A percentile compares a stretch with the other conserved stretches of the same genome.
Conservation (phyloP, 176 grass and related monocot species). For the Musa schizocarpa region DNA sequence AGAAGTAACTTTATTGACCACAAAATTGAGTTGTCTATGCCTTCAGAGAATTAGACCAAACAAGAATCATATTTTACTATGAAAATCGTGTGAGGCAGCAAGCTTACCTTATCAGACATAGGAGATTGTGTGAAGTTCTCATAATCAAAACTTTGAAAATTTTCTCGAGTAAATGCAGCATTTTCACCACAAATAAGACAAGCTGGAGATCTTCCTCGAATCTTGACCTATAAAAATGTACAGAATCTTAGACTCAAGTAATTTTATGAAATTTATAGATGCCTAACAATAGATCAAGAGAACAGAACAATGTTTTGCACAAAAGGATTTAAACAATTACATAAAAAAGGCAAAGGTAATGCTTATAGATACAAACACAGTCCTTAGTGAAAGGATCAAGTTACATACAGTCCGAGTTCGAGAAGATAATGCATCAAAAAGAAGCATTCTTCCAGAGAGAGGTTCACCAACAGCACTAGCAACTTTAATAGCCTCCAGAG, state of each 20-base stretch:
- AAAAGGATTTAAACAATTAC: too few relatives aligned
- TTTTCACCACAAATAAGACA: conserved; percentile 64
- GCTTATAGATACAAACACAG: too few relatives aligned
- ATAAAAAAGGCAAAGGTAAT: too few relatives aligned
- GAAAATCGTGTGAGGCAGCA: not conserved
- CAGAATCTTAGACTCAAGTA: not conserved
- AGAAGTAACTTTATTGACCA: not conserved
- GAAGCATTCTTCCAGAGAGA: conserved; percentile 82
- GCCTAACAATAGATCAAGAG: not conserved
- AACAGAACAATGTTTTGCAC: not conserved
- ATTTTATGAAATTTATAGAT: not conserved
- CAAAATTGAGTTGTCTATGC: not conserved
- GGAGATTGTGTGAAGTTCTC: conserved; percentile 79
- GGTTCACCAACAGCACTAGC: conserved; percentile 74
- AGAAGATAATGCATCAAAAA: conserved; percentile 79
- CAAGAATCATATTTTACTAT: not conserved
- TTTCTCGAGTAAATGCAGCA: conserved; percentile 43
- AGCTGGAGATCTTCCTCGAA: conserved; percentile 52
- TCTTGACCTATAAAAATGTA: conserved; percentile 54
- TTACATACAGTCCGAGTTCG: conserved; percentile 59
- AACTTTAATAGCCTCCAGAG: conserved; percentile 93
- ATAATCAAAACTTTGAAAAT: conserved; percentile 83
- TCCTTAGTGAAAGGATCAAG: conserved; percentile 7
- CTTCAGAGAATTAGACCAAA: not conserved
- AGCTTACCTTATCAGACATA: conserved; percentile 74